Evolutionary conservation across 2,329 filamentous ascomycete species (phyloP).

Genomic region (Fusarium scirpi): DNA sequence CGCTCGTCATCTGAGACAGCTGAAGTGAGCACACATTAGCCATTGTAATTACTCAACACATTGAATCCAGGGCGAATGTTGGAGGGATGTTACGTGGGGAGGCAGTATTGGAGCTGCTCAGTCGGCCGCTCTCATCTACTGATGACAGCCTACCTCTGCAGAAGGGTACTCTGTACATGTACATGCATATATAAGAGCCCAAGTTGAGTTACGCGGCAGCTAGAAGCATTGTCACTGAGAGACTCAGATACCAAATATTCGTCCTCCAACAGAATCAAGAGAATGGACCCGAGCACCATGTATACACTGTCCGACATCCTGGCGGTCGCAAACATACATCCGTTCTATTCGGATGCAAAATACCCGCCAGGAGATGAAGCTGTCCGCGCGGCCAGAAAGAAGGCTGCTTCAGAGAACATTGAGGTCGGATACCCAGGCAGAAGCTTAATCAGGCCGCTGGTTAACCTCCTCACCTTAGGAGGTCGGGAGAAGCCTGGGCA

Average conservation of each 20-base stretch:
- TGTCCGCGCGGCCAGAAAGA: constrained; percentile 18
- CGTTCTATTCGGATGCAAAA: constrained; percentile 49
- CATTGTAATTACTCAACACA: not conserved
- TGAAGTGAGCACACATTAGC: not conserved
- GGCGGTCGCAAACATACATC: constrained; percentile 51
- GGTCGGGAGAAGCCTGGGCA: not conserved
- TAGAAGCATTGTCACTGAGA: not conserved
- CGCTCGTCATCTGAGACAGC: not conserved
- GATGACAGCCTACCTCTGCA: no score
- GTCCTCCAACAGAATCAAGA: not conserved
- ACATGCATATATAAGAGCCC: not conserved
- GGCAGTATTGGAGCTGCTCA: no score
- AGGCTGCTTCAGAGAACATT: not conserved
- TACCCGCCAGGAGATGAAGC: constrained; percentile 49
- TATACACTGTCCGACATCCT: constrained; percentile 50
- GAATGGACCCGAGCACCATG: not conserved
- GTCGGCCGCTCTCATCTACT: no score
- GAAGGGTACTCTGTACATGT: not conserved
- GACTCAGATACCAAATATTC: no score
- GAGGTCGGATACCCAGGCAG: not conserved
- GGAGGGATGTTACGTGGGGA: not conserved
- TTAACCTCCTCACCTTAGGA: not conserved
- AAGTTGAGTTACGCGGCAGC: not conserved
- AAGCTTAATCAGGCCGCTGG: not conserved
- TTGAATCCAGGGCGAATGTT: no score